Percentiles rank a stretch among this genome's conserved stretches.
These are phyloP conservation scores for Trypanosoma vivax DNA, from an alignment of 208 protist genomes.

Conservation along the genomic window DNA sequence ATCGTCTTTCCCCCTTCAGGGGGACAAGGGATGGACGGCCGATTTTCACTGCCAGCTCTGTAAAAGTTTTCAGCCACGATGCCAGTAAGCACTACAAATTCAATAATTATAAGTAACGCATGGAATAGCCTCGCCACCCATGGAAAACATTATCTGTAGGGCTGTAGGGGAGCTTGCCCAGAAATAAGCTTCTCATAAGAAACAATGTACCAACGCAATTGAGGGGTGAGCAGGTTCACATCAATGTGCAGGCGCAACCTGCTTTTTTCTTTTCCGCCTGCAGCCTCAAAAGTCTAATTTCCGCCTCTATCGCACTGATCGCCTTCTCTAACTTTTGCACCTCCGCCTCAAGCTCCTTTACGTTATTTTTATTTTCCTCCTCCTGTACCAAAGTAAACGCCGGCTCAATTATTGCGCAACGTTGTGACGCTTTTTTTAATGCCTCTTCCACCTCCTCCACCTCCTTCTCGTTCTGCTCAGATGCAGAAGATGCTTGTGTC, in stretches of 20 bases:
- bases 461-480: slow-evolving; percentile 23
- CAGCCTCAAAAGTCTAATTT: slow-evolving; percentile 34
- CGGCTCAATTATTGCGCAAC: slow-evolving; percentile 23
- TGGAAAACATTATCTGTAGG: too few relatives aligned
- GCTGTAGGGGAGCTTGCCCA: too few relatives aligned
- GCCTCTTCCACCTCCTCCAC: slow-evolving; percentile 20
- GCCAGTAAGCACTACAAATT: too few relatives aligned
- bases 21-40: too few relatives aligned
- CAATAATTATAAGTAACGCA: too few relatives aligned
- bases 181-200: too few relatives aligned
- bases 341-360: slow-evolving; percentile 44
- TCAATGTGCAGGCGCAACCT: slow-evolving; percentile 45
- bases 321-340: slow-evolving; percentile 51
- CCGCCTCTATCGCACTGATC: slow-evolving; percentile 39
- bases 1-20: too few relatives aligned
- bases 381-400: slow-evolving; percentile 44
- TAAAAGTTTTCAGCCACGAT: too few relatives aligned
- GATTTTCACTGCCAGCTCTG: too few relatives aligned
- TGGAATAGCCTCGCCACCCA: too few relatives aligned
- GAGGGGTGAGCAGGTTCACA: too few relatives aligned
- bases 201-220: too few relatives aligned
- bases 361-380: slow-evolving; percentile 21
- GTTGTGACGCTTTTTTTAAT: slow-evolving; percentile 11
- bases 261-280: slow-evolving; percentile 34
- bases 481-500: slow-evolving; percentile 15